Base-by-base conservation (phyloP, 768 basidiomycete species). In the Brasilioporus rufonigricans region DNA sequence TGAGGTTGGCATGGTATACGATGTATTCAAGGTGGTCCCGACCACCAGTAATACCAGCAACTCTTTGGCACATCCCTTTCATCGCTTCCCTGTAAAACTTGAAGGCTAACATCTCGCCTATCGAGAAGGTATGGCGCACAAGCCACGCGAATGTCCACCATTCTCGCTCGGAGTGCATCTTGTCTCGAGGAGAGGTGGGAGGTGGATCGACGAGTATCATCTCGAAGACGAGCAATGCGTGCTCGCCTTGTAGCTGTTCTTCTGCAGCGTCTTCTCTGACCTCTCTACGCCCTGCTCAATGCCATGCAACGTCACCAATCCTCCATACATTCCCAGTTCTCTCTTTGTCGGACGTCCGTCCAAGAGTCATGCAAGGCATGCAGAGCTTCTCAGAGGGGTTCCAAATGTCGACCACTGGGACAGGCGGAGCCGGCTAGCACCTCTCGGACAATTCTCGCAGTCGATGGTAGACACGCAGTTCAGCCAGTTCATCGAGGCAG, bases 311-410 rank as follows among this genome's bases (percentile, higher is more conserved):
- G 27, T n/a, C 32, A 19, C n/a, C n/a, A 44, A 36, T 16, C 48
- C 5, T 19, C 27, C 8, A 18, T 16, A 27, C 52, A 56, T 29
- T 32, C 59, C 40, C 44, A 5, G 63, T 61, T 14, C 6, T 57
- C n/a, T 35, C 44, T 7, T 23, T 40, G 6, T 53, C 49, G n/a
- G 61, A 44, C 21, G 55, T 71, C 41, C 68, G 69, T 26, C 70
- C 68, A 5, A 57, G 68, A 40, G 79, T 87, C 55, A 76, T 77
- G 54, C 77, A 80, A 41, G 84, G 85, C 59, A 68, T 84, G 73
- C 74, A 74, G 29, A 64, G 66, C 27, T 76, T 77, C 50, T n/a
- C n/a, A n/a, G 74, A 79, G 26, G 73, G 72, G 21, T 67, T 71
- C 39, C 70, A 69, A 13, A 66, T 57, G 1, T 50, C 63, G 8